Evolutionary conservation across 345 rosid species (phyloP), one percentile per base, ranked within the genome.

Genomic region (Populus euphratica): DNA sequence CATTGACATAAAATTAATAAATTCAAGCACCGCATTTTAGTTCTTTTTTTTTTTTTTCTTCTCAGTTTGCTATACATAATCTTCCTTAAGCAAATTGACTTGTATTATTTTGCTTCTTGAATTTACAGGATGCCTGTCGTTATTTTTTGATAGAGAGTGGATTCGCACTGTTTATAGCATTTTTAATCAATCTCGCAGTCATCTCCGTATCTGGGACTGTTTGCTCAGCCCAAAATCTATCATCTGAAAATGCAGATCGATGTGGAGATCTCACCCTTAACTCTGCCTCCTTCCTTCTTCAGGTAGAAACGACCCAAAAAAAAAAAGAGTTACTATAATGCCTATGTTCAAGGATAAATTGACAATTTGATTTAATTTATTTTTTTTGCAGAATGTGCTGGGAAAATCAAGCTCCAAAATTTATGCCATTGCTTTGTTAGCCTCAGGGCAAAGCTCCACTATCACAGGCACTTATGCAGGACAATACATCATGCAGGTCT

Each of bases 391-490:
- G 93, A 90, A 90, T 83, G 89, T 89, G 56, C 41, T 92, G 72
- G 94, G 96, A 39, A 85, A 82, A 67, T 90, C 91, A 6, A 89
- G 94, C 81, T 81, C 85, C 9, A 83, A 65, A 0, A 39, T 92
- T 35, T 92, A 92, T 71, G 93, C 83, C 21, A 79, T 92, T 64
- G 89, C 96, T 10, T 79, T 92, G 17, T 77, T 92, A 11, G 96
- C 96, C 21, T 91, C 96, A 1, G 93, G 93, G 6, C 96, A 91
- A 64, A 86, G 92, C 84, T 88, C 93, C 5, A 33, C 93, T 35
- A 90, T 91, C 54, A 87, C 93, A 14, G 93, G 92, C 39, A 91
- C 93, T 7, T 91, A 86, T 41, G 96, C 93, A 7, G 94, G 94
- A 36, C 92, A 91, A 65, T 91, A 18, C 69, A 84, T 91, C 72